Evolutionary conservation across 768 basidiomycete genomes (phyloP), one percentile per base, ranked within the genome.

Genomic region (Naganishia onofrii): DNA sequence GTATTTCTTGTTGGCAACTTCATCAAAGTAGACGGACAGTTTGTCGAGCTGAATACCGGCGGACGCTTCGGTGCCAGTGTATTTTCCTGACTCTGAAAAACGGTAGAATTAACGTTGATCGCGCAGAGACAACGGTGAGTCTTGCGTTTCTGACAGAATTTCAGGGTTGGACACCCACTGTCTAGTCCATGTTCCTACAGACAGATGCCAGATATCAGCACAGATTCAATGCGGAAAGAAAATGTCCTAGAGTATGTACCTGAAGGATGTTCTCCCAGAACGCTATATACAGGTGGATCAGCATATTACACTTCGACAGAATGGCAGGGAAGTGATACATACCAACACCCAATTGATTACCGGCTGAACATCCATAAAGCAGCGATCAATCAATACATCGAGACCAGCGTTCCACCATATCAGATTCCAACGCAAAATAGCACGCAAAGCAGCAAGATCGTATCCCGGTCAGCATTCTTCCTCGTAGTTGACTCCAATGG

Each of bases 261-360:
- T 19, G 87, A 86, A 96, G 84, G 68, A 95, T 86, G 85, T 89
- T 88, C 70, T 88, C 84, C 93, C 93, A 96, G 81, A 95, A 98
- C 54, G 85, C 76, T 77, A 68, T 54, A 54, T 23, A 13, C 46
- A 46, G 55, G 32, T 21, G 51, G 17, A 32, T 56, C 52, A 63
- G 32, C 3, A 42, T 42, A 28, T 48, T 34, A 17, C 52, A 28
- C 44, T 32, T 67, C 67, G 32, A 36, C 29, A 31, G 10, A 21
- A 19, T 23, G 53, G 13, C 23, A 17, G 13, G 10, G 19, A 12
- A 28, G 19, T 21, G 19, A 44, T 28, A 51, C 60, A 23, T 36
- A 32, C 56, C 68, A 23, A 69, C 55, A 44, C 76, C 75, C 53
- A 78, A 74, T 54, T 77, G 76, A 66, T 77, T 77, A 63, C 76